These are phyloP conservation scores for Komagataella mondaviorum DNA, from an alignment of 805 yeast species.

Conservation along the genomic window DNA sequence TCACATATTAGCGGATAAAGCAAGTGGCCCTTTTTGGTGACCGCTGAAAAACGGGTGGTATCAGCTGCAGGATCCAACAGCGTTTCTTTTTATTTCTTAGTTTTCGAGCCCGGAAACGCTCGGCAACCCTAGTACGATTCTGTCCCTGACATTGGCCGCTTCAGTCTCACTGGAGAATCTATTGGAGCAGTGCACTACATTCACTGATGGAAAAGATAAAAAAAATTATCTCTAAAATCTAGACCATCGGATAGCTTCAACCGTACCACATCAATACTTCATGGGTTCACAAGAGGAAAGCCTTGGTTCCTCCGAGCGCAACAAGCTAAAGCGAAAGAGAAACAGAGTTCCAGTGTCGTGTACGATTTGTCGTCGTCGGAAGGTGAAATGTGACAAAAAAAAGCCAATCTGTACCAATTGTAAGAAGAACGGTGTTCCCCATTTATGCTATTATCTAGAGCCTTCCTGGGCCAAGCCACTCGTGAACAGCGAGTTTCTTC, in stretches of 20 bases:
- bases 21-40: background rate
- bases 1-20: background rate
- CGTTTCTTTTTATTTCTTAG: background rate
- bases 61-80: too few relatives aligned
- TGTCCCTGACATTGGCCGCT: background rate
- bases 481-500: slow-evolving; percentile 16
- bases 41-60: background rate
- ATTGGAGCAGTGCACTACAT: background rate
- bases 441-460: slow-evolving; percentile 41
- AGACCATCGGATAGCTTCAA: background rate
- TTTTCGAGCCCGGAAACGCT: background rate
- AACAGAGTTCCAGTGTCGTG: slow-evolving; percentile 23
- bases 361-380: slow-evolving; percentile 22
- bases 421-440: slow-evolving; percentile 42
- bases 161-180: background rate
- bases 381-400: slow-evolving; percentile 26
- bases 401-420: slow-evolving; percentile 47
- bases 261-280: background rate
- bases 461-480: slow-evolving; percentile 46
- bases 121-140: background rate
- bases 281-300: background rate
- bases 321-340: background rate
- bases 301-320: background rate
- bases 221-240: background rate
- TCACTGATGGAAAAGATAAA: background rate